Evolutionary conservation across 345 rosid species (phyloP), one percentile per base, ranked within the genome.

Genomic region (Pugionium dolabratum): DNA sequence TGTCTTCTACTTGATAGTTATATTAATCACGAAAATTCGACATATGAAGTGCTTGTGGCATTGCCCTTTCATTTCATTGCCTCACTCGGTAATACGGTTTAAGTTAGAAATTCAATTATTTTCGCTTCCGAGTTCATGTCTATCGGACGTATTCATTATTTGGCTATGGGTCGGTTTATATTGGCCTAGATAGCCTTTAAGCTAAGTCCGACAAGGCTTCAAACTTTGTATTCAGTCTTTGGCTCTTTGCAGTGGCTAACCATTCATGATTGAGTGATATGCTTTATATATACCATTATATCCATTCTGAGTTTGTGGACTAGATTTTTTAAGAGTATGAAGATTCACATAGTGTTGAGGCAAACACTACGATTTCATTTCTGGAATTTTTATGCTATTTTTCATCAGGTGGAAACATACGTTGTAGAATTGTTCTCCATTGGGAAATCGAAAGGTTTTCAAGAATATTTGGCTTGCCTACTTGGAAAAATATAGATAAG

Each of bases 401-500:
- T 18, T 18, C 18, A 18, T 18, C 18, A 18, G 18, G 18, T 18
- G 18, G 18, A 18, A 18, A 18, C 18, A 18, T 18, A 18, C 18
- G 18, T 18, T 18, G 18, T 18, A 18, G 18, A 18, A 18, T 18
- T 18, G 0, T 18, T 18, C 18, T 18, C 18, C 18, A 18, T 18
- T 18, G 18, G 18, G 18, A 18, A 18, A 18, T 36, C 1, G 32
- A 26, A 6, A 41, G 4, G 36, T 37, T 37, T 1, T 1, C 28
- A 8, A 26, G 25, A 54, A 5, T 64, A 33, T 72, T 37, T 57
- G 4, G 59, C 4, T 71, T 71, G 27, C 41, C 8, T 35, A 40
- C 44, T 55, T 47, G 58, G 6, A 0, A 18, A 6, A 10, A 7
- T 46, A 9, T 29, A 3, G 31, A 46, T 29, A 25, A 70, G n/a